Base-by-base conservation (phyloP, 192 early-diverging fungal genomes). In the Pilaira anomala region DNA sequence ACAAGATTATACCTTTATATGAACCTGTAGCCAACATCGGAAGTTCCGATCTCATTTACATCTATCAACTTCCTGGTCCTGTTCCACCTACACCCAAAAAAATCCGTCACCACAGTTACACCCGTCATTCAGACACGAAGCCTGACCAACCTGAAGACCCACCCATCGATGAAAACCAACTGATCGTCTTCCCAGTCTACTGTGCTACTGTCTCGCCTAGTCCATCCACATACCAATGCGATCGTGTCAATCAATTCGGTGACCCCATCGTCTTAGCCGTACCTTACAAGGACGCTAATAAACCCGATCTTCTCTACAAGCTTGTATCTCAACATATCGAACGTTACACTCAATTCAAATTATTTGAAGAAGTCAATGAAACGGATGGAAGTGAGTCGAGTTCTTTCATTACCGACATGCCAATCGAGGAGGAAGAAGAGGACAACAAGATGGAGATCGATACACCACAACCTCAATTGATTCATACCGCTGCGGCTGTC, bases 1-100 rank as follows among this genome's bases (percentile, higher is more conserved):
- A 82, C 66, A 84, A 81, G 61, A 51, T 86, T 0, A 79, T 81
- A 42, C 56, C 79, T 6, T 77, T 80, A 30, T 69, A 61, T 21
- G 87, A 90, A 30, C 53, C 68, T 7, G 69, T 78, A 3, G 56
- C 76, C 13, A 67, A 61, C 11, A 75, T 88, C 19, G 44, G 45
- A 33, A 30, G n/a, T 3, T 48, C 40, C 6, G 74, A 76, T 33
- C 58, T n/a, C 14, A 67, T 76, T 22, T 65, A 66, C 16, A 42
- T 76, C 12, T 76, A 76, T 30, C 60, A 76, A 42, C 46, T 76
- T 2, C 74, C 74, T 33, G 60, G 54, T 1, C 53, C 69, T 3
- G 50, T 76, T 11, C 68, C 74, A 8, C 7, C 54, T 9, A 11
- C 16, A 1, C 49, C 36, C n/a, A 52, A 26, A 50, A 57, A 29